Evolutionary conservation across 768 basidiomycete species (phyloP).

Genomic region (Boletus pseudopeckii): DNA sequence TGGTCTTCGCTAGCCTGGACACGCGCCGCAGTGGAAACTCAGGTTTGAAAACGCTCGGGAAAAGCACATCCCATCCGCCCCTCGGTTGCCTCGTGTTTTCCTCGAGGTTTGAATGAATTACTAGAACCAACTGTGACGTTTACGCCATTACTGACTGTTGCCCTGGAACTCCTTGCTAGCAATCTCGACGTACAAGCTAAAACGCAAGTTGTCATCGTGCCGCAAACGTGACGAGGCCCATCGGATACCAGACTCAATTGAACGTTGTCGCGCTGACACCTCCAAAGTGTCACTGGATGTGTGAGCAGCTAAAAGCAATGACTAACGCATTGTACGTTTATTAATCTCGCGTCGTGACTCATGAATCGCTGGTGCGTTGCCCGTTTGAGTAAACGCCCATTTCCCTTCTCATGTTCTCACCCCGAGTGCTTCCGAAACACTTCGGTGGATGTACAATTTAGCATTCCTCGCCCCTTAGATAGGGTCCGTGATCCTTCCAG

Average conservation of each 20-base stretch:
- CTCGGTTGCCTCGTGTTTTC: conserved; percentile 19
- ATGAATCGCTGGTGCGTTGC: conserved; percentile 5
- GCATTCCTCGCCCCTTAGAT: conserved; percentile 2
- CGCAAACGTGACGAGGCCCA: not conserved
- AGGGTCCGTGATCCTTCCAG: not conserved
- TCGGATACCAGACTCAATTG: not conserved
- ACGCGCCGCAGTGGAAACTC: not conserved
- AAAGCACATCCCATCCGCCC: conserved; percentile 3
- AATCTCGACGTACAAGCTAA: not conserved
- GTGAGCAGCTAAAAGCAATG: conserved; percentile 1
- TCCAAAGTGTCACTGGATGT: not conserved
- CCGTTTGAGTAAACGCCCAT: conserved; percentile 6
- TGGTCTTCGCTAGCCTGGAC: not conserved
- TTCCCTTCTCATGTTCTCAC: not conserved
- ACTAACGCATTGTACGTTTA: not conserved
- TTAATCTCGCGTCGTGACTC: not conserved
- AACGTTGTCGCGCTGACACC: not conserved
- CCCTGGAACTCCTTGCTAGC: not conserved
- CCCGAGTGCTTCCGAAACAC: conserved; percentile 3
- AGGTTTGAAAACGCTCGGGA: not conserved
- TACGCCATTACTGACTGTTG: conserved; percentile 13
- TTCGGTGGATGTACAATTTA: not conserved
- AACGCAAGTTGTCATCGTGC: not conserved
- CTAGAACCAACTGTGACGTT: conserved; percentile 8
- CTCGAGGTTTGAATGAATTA: conserved; percentile 23